Base-by-base conservation (phyloP, 2,329 filamentous ascomycete genomes). In the Myriosclerotinia curreyana region DNA sequence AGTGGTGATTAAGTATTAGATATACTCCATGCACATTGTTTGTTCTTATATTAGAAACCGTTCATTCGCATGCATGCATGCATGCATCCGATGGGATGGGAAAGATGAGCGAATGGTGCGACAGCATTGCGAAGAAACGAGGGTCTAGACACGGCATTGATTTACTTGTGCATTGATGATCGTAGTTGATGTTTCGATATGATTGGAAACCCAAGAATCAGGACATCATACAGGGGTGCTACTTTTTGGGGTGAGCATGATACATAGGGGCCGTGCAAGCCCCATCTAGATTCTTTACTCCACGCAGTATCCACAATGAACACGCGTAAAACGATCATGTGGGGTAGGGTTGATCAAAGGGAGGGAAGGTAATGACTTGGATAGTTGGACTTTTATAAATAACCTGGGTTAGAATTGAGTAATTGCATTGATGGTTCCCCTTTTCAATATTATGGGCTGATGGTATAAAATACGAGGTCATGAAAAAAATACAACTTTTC, bases 171-270 rank as follows among this genome's bases (percentile, higher is more conserved):
- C 36, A 36, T 59, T 34, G 54, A 20, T 48, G 54, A 59, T 59
- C 55, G 14, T 20, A 25, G 22, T 48, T 38, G 42, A n/a, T 59
- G 42, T 48, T 59, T 59, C 42, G 28, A 36, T 48, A 2, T 59
- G 55, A 46, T 56, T 46, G 38, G 60, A 31, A 36, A 34, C 6
- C 22, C 42, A 3, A 56, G 17, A 56, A n/a, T 36, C 51, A 56
- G 31, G 40, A 40, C 51, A 56, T 56, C 51, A 14, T 56, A 40
- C 49, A 55, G 51, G 60, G 25, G 12, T 46, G 15, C 6, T 6
- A 48, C 14, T 20, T 50, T 44, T 31, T n/a, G 50, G 60, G 56
- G 31, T 50, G 31, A 60, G 60, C 48, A 62, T 62, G 22, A 62
- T 61, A 31, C 34, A 42, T 46, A 58, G 17, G 17, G 54, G 54